Evolutionary conservation across 139 green algal genomes (phyloP), one percentile per base, ranked within the genome.

Genomic region (Tetraselmis striata): DNA sequence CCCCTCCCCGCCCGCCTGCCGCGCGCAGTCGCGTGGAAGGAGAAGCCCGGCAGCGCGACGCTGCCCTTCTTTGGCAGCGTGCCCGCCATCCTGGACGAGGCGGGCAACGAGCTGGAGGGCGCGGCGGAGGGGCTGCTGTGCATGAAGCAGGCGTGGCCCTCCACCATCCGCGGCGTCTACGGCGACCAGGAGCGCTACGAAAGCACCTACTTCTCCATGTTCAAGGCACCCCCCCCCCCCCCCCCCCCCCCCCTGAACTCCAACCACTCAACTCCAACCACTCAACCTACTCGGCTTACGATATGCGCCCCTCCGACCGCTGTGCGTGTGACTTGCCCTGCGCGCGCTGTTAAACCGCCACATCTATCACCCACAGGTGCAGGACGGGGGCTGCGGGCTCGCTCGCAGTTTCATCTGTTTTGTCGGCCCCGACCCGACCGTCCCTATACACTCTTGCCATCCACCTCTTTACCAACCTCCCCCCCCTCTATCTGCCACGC

Each of bases 51-150:
- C 67, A 94, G 82, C 29, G 95, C 95, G 0, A 96, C 93, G 1
- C 85, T 98, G 59, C 96, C 96, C 32, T 98, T 98, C 90, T 99
- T 99, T 83, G 96, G 96, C 58, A 95, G 98, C 59, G 77, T 95
- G 84, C 94, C 95, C 0, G 95, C 92, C 24, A 80, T 99, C 28
- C 84, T 99, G 81, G 92, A 98, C 77, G 93, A 98, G 83, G 89
- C 92, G 84, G 84, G 84, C 59, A 80, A 87, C 74, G 91, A 93
- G 85, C 78, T 85, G 2, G 58, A 93, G 80, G 93, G 93, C 22
- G 84, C 86, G 80, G 87, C 82, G 28, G 85, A 92, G 80, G 93
- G 93, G 18, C 79, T 93, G 26, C 86, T 96, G 25, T 85, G 84
- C 45, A 90, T 93, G 77, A 89, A 85, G 83, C 30, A 76, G 31